Percentiles rank a stretch among this genome's conserved stretches.
Evolutionary conservation across 2,329 filamentous ascomycete species (phyloP).

Genomic region (Ascochyta koolunga): DNA sequence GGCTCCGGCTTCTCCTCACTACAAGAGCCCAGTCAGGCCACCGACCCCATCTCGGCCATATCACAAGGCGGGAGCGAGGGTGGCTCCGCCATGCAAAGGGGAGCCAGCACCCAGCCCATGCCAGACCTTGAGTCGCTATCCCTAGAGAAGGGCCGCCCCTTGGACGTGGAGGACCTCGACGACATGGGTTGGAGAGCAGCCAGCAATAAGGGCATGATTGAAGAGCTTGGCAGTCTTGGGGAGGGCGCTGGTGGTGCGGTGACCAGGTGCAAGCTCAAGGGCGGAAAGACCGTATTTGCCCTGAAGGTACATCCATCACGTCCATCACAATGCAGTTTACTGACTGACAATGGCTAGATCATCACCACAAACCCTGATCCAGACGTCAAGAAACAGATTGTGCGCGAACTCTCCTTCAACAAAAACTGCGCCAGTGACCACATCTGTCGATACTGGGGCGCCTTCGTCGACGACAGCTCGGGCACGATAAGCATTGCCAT

Average conservation of each 20-base stretch:
- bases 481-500: slow-evolving; percentile 98
- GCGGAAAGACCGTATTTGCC: slow-evolving; percentile 92
- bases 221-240: slow-evolving; percentile 86
- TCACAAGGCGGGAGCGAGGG: slow-evolving; percentile 77
- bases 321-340: not conserved
- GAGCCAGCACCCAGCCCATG: slow-evolving; percentile 78
- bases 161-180: slow-evolving; percentile 93
- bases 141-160: slow-evolving; percentile 78
- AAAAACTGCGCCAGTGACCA: slow-evolving; percentile 95
- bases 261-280: slow-evolving; percentile 85
- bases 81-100: slow-evolving; percentile 74
- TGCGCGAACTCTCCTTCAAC: slow-evolving; percentile 96
- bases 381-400: slow-evolving; percentile 97
- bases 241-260: slow-evolving; percentile 97
- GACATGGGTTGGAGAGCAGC: slow-evolving; percentile 95
- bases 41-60: slow-evolving; percentile 87
- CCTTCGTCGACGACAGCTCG: slow-evolving; percentile 94
- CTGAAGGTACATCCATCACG: slow-evolving; percentile 71
- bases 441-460: slow-evolving; percentile 97
- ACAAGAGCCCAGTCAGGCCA: slow-evolving; percentile 64
- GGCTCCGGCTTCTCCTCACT: slow-evolving; percentile 80
- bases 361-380: slow-evolving; percentile 98
- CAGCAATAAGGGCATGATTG: slow-evolving; percentile 84
- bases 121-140: slow-evolving; percentile 80
- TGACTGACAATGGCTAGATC: slow-evolving; percentile 59